phyloP scores from a whole-genome alignment of 768 basidiomycete species.

The Suillus lakei region DNA sequence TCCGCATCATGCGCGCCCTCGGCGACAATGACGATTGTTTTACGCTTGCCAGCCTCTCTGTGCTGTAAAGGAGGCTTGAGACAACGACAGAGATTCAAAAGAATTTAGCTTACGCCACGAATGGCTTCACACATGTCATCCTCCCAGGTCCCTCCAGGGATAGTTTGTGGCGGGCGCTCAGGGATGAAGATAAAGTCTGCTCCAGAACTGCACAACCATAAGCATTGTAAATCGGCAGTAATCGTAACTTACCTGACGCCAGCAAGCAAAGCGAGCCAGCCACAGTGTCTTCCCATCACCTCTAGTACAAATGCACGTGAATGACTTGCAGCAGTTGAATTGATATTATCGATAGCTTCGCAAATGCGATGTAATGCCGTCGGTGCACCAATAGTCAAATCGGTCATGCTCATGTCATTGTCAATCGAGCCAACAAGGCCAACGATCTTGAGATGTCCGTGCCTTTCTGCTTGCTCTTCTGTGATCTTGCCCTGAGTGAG shows the following conservation, averaged over 20 bases:
- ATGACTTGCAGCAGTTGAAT: constrained; percentile 94
- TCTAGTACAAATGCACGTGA: constrained; percentile 98
- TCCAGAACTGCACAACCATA: constrained; percentile 59
- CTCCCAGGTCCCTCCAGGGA: constrained; percentile 71
- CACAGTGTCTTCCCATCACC: constrained; percentile 99
- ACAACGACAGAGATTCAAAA: not conserved
- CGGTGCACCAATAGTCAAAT: constrained; percentile 94
- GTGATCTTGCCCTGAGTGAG: constrained; percentile 76
- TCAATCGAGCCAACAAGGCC: constrained; percentile 99
- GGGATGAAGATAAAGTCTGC: constrained; percentile 99
- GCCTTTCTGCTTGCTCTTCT: constrained; percentile 66
- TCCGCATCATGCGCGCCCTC: constrained; percentile 92
- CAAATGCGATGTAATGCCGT: constrained; percentile 97
- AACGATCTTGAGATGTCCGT: constrained; percentile 91
- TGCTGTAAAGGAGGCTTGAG: constrained; percentile 56
- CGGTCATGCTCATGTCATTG: constrained; percentile 98
- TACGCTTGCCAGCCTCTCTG: constrained; percentile 90
- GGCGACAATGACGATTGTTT: constrained; percentile 97
- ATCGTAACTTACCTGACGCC: constrained; percentile 72
- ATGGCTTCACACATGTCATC: constrained; percentile 89
- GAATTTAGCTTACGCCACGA: constrained; percentile 57
- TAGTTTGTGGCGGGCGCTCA: constrained; percentile 78
- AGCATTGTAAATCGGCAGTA: constrained; percentile 3
- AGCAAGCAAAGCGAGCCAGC: constrained; percentile 96
- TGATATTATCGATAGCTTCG: constrained; percentile 97